These are phyloP conservation scores for Candida golubevii DNA, from an alignment of 805 yeast species.

Conservation along the genomic window DNA sequence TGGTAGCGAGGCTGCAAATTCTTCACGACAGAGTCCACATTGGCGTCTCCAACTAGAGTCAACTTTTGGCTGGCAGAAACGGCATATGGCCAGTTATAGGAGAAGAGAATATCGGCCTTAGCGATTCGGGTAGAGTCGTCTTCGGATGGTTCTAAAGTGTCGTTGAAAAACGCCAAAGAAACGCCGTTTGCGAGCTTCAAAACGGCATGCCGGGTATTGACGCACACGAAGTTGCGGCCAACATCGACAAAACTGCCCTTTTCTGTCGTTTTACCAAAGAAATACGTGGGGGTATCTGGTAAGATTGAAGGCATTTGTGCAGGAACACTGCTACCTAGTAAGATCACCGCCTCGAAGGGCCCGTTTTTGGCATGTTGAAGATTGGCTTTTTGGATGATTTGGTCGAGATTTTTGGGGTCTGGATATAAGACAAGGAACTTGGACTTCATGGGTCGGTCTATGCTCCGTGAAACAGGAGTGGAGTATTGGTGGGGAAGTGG, in stretches of 20 bases:
- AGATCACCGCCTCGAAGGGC: conserved; percentile 54
- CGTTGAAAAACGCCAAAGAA: conserved; percentile 43
- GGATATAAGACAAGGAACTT: conserved; percentile 47
- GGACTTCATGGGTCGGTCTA: conserved; percentile 10
- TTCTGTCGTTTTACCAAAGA: conserved; percentile 12
- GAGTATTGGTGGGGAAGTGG: too few species aligned
- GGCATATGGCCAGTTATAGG: conserved; percentile 56
- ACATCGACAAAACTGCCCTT: conserved; percentile 23
- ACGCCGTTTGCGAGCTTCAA: conserved; percentile 42
- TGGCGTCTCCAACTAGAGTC: conserved; percentile 39
- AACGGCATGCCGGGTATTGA: conserved; percentile 31
- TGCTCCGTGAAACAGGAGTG: too few species aligned
- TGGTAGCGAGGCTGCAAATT: conserved; percentile 59
- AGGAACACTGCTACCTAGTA: conserved; percentile 39
- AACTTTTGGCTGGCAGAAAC: conserved; percentile 44
- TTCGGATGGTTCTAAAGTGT: conserved; percentile 9
- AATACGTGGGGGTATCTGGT: conserved; percentile 24
- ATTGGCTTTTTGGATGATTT: conserved; percentile 43
- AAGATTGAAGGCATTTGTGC: conserved; percentile 18
- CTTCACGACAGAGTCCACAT: conserved; percentile 44
- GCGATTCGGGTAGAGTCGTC: background rate
- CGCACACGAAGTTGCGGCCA: conserved; percentile 23
- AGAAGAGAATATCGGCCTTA: conserved; percentile 49
- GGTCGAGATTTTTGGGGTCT: conserved; percentile 35
- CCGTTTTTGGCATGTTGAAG: conserved; percentile 54